phyloP scores from a whole-genome alignment of 352 stramenopile species.

The Phytophthora multivora region DNA sequence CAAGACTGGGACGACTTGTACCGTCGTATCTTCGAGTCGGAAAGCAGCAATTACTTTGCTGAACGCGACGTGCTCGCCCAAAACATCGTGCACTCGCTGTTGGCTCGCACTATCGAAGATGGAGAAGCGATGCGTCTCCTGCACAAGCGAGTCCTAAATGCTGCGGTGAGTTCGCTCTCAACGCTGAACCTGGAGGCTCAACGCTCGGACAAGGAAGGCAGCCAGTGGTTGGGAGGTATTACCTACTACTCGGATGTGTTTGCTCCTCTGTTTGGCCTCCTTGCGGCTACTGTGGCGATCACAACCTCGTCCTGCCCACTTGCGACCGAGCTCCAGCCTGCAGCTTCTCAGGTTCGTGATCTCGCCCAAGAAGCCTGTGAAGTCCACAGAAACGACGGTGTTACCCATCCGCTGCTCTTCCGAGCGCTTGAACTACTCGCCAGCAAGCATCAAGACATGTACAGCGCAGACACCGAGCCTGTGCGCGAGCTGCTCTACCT shows the following conservation, averaged over 20 bases:
- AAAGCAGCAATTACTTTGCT: conserved; percentile 82
- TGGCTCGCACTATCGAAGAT: conserved; percentile 27
- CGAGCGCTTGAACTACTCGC: conserved; percentile 39
- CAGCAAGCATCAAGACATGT: neutral
- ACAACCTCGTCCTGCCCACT: conserved; percentile 18
- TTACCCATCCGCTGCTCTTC: conserved; percentile 47
- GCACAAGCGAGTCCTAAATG: conserved; percentile 39
- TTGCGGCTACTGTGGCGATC: conserved; percentile 48
- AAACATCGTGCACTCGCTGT: conserved; percentile 50
- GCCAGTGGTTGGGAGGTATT: conserved; percentile 65
- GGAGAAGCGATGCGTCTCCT: conserved; percentile 23
- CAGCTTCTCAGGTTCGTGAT: conserved; percentile 25
- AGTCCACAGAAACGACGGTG: conserved; percentile 21
- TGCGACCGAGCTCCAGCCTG: conserved; percentile 22
- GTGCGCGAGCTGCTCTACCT: conserved; percentile 49
- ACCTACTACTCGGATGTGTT: conserved; percentile 75
- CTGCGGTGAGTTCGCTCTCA: conserved; percentile 21
- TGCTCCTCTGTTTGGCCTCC: conserved; percentile 51
- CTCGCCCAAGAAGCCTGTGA: conserved; percentile 30
- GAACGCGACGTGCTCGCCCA: conserved; percentile 69
- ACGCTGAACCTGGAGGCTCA: conserved; percentile 38
- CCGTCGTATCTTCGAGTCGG: conserved; percentile 77
- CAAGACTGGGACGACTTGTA: conserved; percentile 65
- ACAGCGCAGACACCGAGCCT: neutral
- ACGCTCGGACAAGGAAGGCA: conserved; percentile 9